These are phyloP conservation scores for Trypanosoma platydactyli DNA, from an alignment of 208 protist genomes.

Conservation along the genomic window DNA sequence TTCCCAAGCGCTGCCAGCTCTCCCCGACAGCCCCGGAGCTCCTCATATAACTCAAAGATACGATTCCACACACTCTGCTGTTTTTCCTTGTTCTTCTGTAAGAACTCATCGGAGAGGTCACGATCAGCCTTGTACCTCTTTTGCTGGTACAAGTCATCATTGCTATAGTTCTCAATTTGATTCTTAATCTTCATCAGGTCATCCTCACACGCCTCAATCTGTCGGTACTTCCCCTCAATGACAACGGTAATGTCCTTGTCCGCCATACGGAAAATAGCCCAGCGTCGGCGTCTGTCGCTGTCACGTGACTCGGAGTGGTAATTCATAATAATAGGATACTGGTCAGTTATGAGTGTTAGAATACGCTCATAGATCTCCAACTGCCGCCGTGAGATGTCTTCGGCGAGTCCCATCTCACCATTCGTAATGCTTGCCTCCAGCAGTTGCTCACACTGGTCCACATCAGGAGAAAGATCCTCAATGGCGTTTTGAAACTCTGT, in stretches of 20 bases:
- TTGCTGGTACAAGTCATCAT: slow-evolving; percentile 77
- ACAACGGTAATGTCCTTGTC: slow-evolving; percentile 88
- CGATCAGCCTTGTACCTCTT: slow-evolving; percentile 82
- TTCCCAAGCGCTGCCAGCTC: slow-evolving; percentile 67
- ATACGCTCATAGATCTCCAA: slow-evolving; percentile 88
- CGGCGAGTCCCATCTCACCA: slow-evolving; percentile 88
- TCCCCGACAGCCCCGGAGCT: slow-evolving; percentile 63
- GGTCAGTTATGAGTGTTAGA: slow-evolving; percentile 79
- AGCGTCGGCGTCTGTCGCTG: slow-evolving; percentile 79
- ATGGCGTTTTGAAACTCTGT: slow-evolving; percentile 83
- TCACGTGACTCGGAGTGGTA: slow-evolving; percentile 77
- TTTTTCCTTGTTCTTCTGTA: slow-evolving; percentile 90
- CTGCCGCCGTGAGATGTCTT: slow-evolving; percentile 84
- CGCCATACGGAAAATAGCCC: slow-evolving; percentile 91
- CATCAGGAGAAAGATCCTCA: slow-evolving; percentile 81
- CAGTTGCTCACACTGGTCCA: slow-evolving; percentile 88
- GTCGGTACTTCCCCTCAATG: slow-evolving; percentile 80
- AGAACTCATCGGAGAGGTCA: slow-evolving; percentile 66
- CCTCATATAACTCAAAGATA: slow-evolving; percentile 74
- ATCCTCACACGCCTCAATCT: slow-evolving; percentile 88
- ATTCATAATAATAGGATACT: slow-evolving; percentile 88
- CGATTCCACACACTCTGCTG: slow-evolving; percentile 90
- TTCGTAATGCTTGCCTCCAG: slow-evolving; percentile 85
- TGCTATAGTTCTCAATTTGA: slow-evolving; percentile 87
- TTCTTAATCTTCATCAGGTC: slow-evolving; percentile 82